Evolutionary conservation across 805 yeast species (phyloP), one percentile per base, ranked within the genome.

Genomic region (Candida andamanensis): DNA sequence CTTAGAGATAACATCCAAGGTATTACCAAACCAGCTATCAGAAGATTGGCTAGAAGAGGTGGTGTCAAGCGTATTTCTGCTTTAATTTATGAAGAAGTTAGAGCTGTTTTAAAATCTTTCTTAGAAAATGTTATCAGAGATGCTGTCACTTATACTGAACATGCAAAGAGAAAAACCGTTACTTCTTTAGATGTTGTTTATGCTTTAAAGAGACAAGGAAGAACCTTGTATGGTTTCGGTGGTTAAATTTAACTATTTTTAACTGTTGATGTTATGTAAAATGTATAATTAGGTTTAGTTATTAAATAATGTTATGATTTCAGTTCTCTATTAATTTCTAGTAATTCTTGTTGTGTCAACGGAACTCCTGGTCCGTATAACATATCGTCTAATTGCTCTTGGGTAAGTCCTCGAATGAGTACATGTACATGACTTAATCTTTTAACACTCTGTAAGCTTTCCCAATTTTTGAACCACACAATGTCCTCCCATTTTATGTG

Each of bases 31-130:
- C 98, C 98, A 64, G 98, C 98, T 63, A 90, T 90, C 63, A 87
- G 98, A 78, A 90, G 98, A 85, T 83, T 90, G 59, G 98, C 98
- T 33, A 90, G 98, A 82, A 87, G 98, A 85, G 98, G 98, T 76
- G 98, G 98, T 89, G 98, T 90, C 63, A 90, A 90, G 83, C 95
- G 98, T 85, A 90, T 90, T 60, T 90, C 97, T 45, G 97, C 95
- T 67, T 76, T 89, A 64, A 90, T 90, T 67, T 90, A 90, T 77
- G 98, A 90, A 74, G 97, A 90, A 76, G 95, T 92, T 61, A 87
- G 98, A 78, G 89, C 83, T 52, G 97, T 92, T 51, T 76, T 90
- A 51, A 89, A 89, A 75, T 76, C 95, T 37, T 90, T 90, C 83
- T 79, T 90, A 64, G 96, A 86, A 72, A 81, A 85, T 61, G 96